Percentiles rank a stretch among this genome's conserved stretches.
phyloP scores from a whole-genome alignment of 495 filamentous ascomycete genomes.

The Hyaloscypha hepaticicola region DNA sequence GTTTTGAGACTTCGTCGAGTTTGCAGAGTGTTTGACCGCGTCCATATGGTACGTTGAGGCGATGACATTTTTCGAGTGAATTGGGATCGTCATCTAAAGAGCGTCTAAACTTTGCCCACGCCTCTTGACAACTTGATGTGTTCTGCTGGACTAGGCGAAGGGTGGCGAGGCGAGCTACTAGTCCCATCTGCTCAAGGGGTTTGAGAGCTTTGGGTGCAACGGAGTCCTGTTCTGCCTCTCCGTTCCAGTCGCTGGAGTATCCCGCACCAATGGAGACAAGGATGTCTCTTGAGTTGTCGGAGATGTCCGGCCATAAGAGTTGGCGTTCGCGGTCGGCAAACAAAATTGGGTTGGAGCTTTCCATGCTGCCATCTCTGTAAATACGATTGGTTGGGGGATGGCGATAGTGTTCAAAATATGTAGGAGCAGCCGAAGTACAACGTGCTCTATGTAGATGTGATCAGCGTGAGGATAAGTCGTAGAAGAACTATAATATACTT shows the following conservation, averaged over 20 bases:
- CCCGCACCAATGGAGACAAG: background rate
- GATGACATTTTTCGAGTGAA: slow-evolving; percentile 2
- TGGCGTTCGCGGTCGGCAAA: background rate
- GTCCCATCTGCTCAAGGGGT: background rate
- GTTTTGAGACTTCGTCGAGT: slow-evolving; percentile 5
- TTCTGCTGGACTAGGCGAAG: background rate
- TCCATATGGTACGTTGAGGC: slow-evolving; percentile 1
- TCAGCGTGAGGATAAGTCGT: background rate
- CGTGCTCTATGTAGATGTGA: background rate
- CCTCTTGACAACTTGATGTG: background rate
- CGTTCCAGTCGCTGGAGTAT: background rate
- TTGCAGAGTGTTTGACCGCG: slow-evolving; percentile 1
- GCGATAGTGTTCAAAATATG: slow-evolving; percentile 5
- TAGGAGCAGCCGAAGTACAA: slow-evolving; percentile 1
- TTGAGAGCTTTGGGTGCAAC: background rate
- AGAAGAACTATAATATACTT: background rate
- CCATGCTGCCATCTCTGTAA: background rate
- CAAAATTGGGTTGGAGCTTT: background rate
- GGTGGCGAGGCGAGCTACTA: background rate
- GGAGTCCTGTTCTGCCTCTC: background rate
- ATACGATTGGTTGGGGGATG: background rate
- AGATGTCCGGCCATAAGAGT: background rate
- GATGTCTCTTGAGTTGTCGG: slow-evolving; percentile 1
- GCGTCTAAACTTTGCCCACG: background rate
- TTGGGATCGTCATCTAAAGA: background rate